Evolutionary conservation across 495 filamentous ascomycete species (phyloP).

Genomic region (Annulohypoxylon bovei): DNA sequence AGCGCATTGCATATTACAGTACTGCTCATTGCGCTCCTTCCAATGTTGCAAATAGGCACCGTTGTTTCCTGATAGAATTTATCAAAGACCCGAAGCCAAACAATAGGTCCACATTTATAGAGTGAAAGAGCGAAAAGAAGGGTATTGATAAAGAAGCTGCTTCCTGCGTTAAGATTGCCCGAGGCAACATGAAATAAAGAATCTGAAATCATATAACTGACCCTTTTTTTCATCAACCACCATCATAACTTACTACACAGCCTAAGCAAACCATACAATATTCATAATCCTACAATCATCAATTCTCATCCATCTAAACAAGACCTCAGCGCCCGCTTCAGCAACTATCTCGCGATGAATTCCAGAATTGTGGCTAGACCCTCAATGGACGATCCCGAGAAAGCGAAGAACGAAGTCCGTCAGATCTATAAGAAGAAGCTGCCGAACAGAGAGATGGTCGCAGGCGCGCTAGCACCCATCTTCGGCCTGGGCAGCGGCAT

Average conservation of each 20-base stretch:
- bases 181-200: constrained; percentile 1
- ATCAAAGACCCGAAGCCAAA: neutral
- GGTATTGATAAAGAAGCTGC: neutral
- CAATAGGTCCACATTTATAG: neutral
- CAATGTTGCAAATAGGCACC: neutral
- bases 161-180: neutral
- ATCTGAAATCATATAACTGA: neutral
- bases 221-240: neutral
- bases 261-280: neutral
- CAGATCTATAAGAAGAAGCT: constrained; percentile 24
- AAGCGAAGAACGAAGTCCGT: constrained; percentile 14
- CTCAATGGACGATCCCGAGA: constrained; percentile 19
- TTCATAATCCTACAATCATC: neutral
- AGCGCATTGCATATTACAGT: too few species aligned
- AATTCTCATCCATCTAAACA: neutral
- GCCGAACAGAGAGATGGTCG: constrained; percentile 13
- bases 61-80: neutral
- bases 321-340: neutral
- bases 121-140: neutral
- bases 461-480: constrained; percentile 42
- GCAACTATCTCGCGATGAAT: neutral
- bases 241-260: neutral
- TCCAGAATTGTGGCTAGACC: neutral
- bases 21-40: neutral
- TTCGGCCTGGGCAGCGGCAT: constrained; percentile 42